Base-by-base conservation (phyloP, 1,139 yeast species). In the Geotrichum cucujoidarum region DNA sequence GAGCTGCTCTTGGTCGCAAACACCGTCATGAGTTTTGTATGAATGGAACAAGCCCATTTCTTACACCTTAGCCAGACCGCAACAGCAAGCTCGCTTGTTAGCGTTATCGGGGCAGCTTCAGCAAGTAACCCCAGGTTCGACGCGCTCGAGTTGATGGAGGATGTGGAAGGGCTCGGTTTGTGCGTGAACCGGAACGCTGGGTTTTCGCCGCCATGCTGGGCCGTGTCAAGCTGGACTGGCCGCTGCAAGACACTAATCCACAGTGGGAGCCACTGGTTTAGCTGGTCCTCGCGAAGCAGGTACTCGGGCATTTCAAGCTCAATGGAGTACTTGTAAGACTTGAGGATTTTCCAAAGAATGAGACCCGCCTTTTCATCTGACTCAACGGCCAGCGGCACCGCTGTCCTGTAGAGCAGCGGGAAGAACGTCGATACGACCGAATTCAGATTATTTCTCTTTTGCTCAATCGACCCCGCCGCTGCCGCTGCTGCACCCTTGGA, bases 41-140 rank as follows among this genome's bases (percentile, higher is more conserved):
- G 49, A 34, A 47, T 42, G 29, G 32, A 36, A 59, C 81, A 81
- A 0, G 95, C 80, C 97, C 98, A 90, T 65, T 92, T 92, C 66
- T 88, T 86, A 53, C 92, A 78, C 65, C 88, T 90, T 30, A 75
- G 76, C 84, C 85, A 80, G 3, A 83, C 74, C 53, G 72, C 69
- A 14, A 59, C 18, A 6, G 43, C 16, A 7, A 31, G 21, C 18
- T 40, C 43, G 29, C 37, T 33, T 11, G 18, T 20, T 14, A 22
- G 31, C 11, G 31, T 32, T 20, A 40, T 40, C 7, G 37, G 43
- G 14, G 22, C 20, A n/a, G 30, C n/a, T 2, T 40, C 43, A 5
- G 36, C 4, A n/a, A n/a, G n/a, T 13, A 22, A 13, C 11, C 24
- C 27, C 3, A 32, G 10, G 18, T 7, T 10, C 3, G 42, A 29